Percentiles rank a stretch among this genome's conserved stretches.
These are phyloP conservation scores for Sporothrix protearum DNA, from an alignment of 2,329 filamentous ascomycete genomes.

Conservation along the genomic window DNA sequence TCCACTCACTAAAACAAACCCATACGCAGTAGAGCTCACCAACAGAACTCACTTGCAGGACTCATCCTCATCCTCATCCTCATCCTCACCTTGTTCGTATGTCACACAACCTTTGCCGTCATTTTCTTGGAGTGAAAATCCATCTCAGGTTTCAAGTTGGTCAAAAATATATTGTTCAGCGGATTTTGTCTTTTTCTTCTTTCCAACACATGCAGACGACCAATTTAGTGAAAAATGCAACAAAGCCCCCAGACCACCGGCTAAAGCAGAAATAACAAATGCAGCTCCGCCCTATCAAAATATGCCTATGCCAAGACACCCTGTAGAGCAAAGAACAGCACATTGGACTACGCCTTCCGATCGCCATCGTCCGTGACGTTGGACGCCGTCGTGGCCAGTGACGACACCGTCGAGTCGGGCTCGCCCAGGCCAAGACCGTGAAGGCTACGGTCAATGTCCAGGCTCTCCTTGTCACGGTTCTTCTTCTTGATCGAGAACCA, in stretches of 20 bases:
- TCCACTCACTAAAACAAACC: not conserved
- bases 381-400: constrained; percentile 17
- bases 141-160: not conserved
- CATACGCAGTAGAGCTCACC: not conserved
- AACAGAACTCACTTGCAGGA: not conserved
- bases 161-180: constrained; percentile 11
- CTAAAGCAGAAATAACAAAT: not conserved
- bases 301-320: not conserved
- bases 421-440: constrained; percentile 23
- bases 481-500: constrained; percentile 60
- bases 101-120: too few species aligned
- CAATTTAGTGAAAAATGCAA: not conserved
- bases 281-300: not conserved
- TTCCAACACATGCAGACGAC: not conserved
- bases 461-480: constrained; percentile 54
- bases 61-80: not conserved
- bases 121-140: not conserved
- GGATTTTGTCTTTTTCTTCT: not conserved
- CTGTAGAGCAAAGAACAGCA: not conserved
- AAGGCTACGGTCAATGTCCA: constrained; percentile 46
- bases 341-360: not conserved
- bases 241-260: not conserved
- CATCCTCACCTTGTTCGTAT: not conserved
- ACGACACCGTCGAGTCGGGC: constrained; percentile 25
- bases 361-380: constrained; percentile 23